Conservation (phyloP, 805 yeast genomes). For the Lachancea quebecensis region DNA sequence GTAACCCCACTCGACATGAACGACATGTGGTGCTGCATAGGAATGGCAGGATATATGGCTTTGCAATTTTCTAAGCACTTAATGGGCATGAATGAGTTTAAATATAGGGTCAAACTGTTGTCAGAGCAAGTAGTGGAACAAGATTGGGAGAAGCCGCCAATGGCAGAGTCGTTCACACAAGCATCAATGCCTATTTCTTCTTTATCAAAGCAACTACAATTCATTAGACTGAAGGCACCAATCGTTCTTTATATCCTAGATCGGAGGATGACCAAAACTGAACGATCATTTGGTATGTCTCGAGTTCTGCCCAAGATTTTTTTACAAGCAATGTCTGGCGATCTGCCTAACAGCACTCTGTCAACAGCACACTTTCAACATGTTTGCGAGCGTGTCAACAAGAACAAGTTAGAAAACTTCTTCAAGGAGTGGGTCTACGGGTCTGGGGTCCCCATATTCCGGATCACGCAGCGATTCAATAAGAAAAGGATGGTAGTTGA, state of each 20-base stretch:
- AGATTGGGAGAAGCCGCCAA: constrained; percentile 74
- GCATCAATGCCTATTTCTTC: constrained; percentile 28
- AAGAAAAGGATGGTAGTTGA: constrained; percentile 91
- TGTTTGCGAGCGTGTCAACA: constrained; percentile 92
- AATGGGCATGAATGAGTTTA: constrained; percentile 79
- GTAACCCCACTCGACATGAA: constrained; percentile 72
- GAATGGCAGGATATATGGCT: constrained; percentile 80
- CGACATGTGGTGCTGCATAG: constrained; percentile 86
- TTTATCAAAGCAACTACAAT: constrained; percentile 46
- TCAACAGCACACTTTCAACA: constrained; percentile 83
- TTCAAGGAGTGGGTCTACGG: constrained; percentile 93
- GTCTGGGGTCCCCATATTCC: constrained; percentile 80
- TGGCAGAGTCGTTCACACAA: constrained; percentile 53
- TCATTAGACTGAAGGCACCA: constrained; percentile 76
- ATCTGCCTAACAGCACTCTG: constrained; percentile 66
- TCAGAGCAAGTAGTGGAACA: constrained; percentile 62
- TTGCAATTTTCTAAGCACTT: constrained; percentile 57
- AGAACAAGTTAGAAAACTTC: constrained; percentile 71
- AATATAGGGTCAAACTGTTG: constrained; percentile 57
- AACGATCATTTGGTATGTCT: constrained; percentile 84
- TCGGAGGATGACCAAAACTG: constrained; percentile 91
- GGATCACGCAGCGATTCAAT: constrained; percentile 87
- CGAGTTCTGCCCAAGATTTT: constrained; percentile 88
- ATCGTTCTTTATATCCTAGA: constrained; percentile 78
- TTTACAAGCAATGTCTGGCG: constrained; percentile 93